Base-by-base conservation (phyloP, 345 rosid genomes). In the Brassica napus region DNA sequence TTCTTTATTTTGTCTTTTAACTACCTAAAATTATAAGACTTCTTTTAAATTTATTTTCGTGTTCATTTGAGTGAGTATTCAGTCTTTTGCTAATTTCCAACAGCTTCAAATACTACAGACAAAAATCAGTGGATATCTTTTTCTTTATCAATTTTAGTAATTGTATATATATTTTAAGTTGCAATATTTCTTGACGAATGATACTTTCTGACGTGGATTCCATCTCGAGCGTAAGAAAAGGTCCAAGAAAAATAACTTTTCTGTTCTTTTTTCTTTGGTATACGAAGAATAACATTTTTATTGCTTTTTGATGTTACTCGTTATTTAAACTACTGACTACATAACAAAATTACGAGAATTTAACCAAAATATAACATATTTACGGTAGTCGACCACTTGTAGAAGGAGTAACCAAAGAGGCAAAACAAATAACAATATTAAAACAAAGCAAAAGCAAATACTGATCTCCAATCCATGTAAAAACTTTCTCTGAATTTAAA, bases 171-270 rank as follows among this genome's bases (percentile, higher is more conserved):
- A 49, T 49, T 49, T 49, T 14, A 49, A 49, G 57, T 49, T n/a
- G 21, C 57, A 49, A n/a, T 18, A 49, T 47, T 47, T 47, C 58
- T 52, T 52, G 14, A 24, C 31, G 18, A 73, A 12, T 31, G 69
- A 73, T 73, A 49, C 21, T 49, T 64, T 64, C 70, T 49, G 77
- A 49, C 62, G 63, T 72, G 60, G 5, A 49, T 6, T 47, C 32
- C 69, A 73, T 47, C 10, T 30, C n/a, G 15, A 49, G 24, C 30
- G 63, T 10, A 15, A 73, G 9, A 61, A 30, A 47, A 30, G 1
- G n/a, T 47, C 4, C 26, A 31, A 31, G 31, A 47, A 44, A 4
- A 62, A 63, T 8, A 73, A 16, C 23, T 16, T 18, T 10, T 23
- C 0, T 71, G 9, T 28, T 28, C 4, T 18, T 5, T 28, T 11